Conservation (phyloP, 192 early-diverging fungal genomes). For the Thamnidium elegans region DNA sequence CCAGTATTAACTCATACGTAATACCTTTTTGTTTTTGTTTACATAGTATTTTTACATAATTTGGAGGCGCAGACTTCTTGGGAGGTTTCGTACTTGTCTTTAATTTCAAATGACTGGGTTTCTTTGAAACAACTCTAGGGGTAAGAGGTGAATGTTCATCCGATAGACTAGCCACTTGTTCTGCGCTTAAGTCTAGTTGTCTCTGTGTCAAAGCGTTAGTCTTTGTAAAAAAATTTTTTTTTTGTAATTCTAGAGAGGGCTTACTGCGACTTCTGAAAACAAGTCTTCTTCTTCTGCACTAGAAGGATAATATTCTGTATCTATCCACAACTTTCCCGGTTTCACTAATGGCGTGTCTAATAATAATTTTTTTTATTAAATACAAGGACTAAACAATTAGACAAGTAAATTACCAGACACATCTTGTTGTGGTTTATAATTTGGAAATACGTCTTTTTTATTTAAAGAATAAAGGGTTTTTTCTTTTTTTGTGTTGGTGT, state of each 20-base stretch:
- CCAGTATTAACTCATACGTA: slow-evolving; percentile 11
- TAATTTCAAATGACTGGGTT: background rate
- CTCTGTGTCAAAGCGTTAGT: background rate
- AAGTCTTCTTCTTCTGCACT: slow-evolving; percentile 9
- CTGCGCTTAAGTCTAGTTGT: slow-evolving; percentile 13
- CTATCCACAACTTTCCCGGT: background rate
- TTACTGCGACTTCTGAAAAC: slow-evolving; percentile 17
- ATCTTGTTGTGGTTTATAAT: too few relatives aligned
- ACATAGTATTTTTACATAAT: slow-evolving; percentile 16
- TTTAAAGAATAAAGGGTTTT: background rate
- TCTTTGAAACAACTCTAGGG: slow-evolving; percentile 12
- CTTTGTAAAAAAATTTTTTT: background rate
- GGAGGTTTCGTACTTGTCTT: background rate
- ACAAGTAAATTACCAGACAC: background rate
- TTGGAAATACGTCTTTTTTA: too few relatives aligned
- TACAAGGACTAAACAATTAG: background rate
- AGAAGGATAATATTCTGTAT: slow-evolving; percentile 3
- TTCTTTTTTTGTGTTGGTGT: background rate
- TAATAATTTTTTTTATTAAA: background rate
- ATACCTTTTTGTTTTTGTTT: slow-evolving; percentile 20
- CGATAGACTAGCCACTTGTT: background rate
- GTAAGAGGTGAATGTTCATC: background rate
- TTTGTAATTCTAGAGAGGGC: background rate
- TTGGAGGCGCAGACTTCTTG: slow-evolving; percentile 8
- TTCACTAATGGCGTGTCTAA: background rate